A percentile compares a stretch with the other conserved stretches of the same genome.
These are phyloP conservation scores for Petunia hybrid DNA, from an alignment of 305 asterid genomes.

Conservation along the genomic window DNA sequence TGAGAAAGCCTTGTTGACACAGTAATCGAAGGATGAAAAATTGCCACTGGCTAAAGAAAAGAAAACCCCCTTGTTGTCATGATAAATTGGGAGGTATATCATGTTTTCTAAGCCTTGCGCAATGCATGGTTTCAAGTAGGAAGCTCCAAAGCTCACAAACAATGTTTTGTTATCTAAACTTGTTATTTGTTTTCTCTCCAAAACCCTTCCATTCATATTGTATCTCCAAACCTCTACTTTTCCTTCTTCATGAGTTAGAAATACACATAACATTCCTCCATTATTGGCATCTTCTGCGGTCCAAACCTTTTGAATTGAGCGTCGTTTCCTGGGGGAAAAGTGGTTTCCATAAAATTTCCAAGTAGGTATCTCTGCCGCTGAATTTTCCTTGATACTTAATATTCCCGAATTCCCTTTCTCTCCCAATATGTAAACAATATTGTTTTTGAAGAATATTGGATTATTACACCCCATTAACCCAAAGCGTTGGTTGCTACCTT, in stretches of 20 bases:
- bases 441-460: background rate
- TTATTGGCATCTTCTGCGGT: background rate
- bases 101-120: background rate
- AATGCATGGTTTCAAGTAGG: background rate
- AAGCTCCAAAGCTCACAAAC: background rate
- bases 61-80: background rate
- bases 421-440: background rate
- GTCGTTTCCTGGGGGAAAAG: background rate
- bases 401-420: background rate
- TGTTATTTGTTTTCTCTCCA: background rate
- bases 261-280: background rate
- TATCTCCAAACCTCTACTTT: background rate
- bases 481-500: background rate
- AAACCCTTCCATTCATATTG: background rate
- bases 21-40: too few species aligned
- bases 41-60: background rate
- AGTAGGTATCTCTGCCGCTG: background rate
- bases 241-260: background rate
- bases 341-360: background rate
- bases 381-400: background rate
- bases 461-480: background rate
- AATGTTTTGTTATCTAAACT: conserved; percentile 11
- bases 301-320: background rate
- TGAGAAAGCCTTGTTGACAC: too few species aligned
- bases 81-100: background rate